phyloP scores from a whole-genome alignment of 176 grass and related monocot genomes.

The Oryza nivara region DNA sequence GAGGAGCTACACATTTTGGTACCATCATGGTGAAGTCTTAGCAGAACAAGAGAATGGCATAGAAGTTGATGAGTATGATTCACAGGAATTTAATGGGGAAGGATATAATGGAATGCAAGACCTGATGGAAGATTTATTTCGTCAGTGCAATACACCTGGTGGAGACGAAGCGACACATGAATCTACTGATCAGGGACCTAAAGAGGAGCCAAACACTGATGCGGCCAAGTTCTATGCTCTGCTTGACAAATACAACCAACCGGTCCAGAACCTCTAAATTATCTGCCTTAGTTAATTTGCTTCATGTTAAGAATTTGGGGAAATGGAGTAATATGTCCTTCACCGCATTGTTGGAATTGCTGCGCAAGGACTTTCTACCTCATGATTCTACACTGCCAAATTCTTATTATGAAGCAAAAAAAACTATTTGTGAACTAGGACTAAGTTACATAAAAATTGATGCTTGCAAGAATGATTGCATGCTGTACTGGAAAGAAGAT shows the following conservation, averaged over 20 bases:
- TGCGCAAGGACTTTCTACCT: not conserved
- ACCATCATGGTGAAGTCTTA: conserved; percentile 21
- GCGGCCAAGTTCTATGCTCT: not conserved
- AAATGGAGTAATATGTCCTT: too few relatives aligned
- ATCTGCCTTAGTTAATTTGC: not conserved
- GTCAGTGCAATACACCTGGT: not conserved
- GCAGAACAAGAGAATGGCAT: not conserved
- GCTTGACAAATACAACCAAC: too few relatives aligned
- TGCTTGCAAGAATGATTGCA: too few relatives aligned
- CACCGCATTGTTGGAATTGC: not conserved
- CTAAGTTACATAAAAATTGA: too few relatives aligned
- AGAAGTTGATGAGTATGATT: not conserved
- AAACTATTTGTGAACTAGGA: too few relatives aligned
- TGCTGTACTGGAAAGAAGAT: too few relatives aligned
- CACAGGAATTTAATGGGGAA: too few relatives aligned
- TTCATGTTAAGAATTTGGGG: conserved; percentile 7
- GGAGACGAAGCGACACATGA: too few relatives aligned
- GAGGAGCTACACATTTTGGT: conserved; percentile 26
- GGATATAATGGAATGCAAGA: not conserved
- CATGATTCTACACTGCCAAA: too few relatives aligned
- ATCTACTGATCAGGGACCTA: not conserved
- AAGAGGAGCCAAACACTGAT: conserved; percentile 14
- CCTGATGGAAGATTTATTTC: conserved; percentile 16
- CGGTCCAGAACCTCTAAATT: not conserved
- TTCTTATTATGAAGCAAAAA: too few relatives aligned